Conservation (phyloP, 2,329 filamentous ascomycete genomes). For the Scopulariopsis brevicaulis region DNA sequence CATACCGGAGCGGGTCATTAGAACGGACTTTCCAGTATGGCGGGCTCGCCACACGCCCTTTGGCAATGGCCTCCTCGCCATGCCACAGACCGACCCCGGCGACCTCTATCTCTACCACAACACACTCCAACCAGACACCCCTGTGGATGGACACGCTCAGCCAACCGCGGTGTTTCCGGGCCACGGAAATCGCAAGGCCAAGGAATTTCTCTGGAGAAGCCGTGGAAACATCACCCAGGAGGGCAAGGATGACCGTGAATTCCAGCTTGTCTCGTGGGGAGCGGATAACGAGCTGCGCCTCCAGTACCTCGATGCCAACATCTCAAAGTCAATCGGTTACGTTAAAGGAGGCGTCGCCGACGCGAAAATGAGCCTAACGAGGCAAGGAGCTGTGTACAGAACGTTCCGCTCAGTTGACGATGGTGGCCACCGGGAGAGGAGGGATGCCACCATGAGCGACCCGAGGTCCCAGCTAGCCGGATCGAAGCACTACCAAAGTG, state of each 20-base stretch:
- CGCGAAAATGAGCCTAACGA: slow-evolving; percentile 59
- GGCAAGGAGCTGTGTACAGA: slow-evolving; percentile 76
- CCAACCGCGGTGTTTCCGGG: slow-evolving; percentile 49
- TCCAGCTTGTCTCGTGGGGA: slow-evolving; percentile 89
- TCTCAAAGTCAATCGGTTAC: slow-evolving; percentile 60
- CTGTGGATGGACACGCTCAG: slow-evolving; percentile 28
- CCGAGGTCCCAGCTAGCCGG: slow-evolving; percentile 34
- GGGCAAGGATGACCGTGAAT: slow-evolving; percentile 72
- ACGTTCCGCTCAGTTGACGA: slow-evolving; percentile 69
- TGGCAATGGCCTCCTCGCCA: slow-evolving; percentile 72
- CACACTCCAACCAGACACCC: slow-evolving; percentile 20
- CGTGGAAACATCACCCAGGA: slow-evolving; percentile 58
- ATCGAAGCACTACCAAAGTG: slow-evolving; percentile 28
- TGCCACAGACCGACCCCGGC: slow-evolving; percentile 83
- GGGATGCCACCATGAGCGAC: slow-evolving; percentile 50
- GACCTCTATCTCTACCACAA: slow-evolving; percentile 73
- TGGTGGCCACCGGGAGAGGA: slow-evolving; percentile 42
- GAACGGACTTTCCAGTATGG: slow-evolving; percentile 81
- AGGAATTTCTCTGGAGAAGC: slow-evolving; percentile 84
- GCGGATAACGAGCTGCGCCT: slow-evolving; percentile 74
- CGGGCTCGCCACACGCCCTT: slow-evolving; percentile 86
- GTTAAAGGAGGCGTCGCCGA: slow-evolving; percentile 55
- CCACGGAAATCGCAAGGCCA: slow-evolving; percentile 59
- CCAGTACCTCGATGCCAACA: slow-evolving; percentile 56
- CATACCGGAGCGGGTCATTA: slow-evolving; percentile 63